A percentile compares a stretch with the other conserved stretches of the same genome.
These are phyloP conservation scores for Spongiforma sp. DNA, from an alignment of 1,284 basidiomycete species.

Conservation along the genomic window DNA sequence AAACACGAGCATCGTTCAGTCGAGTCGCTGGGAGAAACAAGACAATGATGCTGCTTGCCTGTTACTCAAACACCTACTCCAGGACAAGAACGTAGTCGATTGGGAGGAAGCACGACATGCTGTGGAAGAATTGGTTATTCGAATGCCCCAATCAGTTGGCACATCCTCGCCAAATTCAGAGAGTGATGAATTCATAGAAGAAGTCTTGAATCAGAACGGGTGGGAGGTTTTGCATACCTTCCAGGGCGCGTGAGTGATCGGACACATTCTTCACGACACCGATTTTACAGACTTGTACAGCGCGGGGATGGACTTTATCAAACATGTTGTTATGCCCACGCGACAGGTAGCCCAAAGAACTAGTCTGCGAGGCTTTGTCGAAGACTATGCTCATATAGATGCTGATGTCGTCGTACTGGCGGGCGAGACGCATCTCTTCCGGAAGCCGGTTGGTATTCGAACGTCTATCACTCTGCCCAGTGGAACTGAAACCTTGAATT, in stretches of 20 bases:
- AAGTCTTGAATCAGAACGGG: slow-evolving; percentile 36
- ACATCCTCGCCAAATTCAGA: slow-evolving; percentile 13
- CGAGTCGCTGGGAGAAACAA: slow-evolving; percentile 21
- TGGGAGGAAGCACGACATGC: slow-evolving; percentile 36
- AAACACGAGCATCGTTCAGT: slow-evolving; percentile 19
- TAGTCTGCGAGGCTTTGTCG: slow-evolving; percentile 38
- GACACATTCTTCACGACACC: neutral
- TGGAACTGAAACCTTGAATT: neutral
- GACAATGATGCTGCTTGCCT: slow-evolving; percentile 9
- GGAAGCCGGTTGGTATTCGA: slow-evolving; percentile 40
- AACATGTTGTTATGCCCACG: slow-evolving; percentile 43
- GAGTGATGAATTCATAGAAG: slow-evolving; percentile 35
- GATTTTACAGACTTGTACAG: slow-evolving; percentile 27
- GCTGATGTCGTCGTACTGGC: slow-evolving; percentile 43
- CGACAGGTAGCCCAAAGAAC: slow-evolving; percentile 38
- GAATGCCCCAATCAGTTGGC: slow-evolving; percentile 19
- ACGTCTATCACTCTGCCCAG: neutral
- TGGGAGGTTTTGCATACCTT: slow-evolving; percentile 41
- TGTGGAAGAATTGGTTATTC: slow-evolving; percentile 18
- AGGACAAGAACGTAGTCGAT: slow-evolving; percentile 30
- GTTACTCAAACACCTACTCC: slow-evolving; percentile 27
- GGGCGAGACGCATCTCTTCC: slow-evolving; percentile 44
- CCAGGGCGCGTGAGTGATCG: slow-evolving; percentile 39
- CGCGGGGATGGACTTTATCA: slow-evolving; percentile 45
- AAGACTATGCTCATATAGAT: slow-evolving; percentile 39